A percentile compares a stretch with the other conserved stretches of the same genome.
Evolutionary conservation across 192 early-diverging fungal genomes (phyloP).

Genomic region (Coemansia sp.): DNA sequence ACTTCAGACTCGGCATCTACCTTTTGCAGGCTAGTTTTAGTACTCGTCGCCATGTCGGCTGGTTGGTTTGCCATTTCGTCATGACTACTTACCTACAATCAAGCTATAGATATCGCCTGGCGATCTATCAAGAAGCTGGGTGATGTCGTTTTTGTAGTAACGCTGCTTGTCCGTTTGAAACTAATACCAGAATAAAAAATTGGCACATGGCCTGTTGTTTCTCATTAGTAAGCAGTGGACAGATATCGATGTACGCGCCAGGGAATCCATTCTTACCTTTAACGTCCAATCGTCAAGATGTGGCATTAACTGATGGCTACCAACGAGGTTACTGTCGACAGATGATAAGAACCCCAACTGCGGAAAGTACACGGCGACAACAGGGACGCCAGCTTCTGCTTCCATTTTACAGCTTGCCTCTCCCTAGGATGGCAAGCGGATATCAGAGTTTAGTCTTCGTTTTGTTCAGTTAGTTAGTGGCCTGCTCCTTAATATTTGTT

Average conservation of each 20-base stretch:
- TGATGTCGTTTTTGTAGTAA: constrained; percentile 50
- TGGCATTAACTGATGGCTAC: not conserved
- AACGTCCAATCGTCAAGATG: constrained; percentile 23
- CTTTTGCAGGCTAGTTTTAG: not conserved
- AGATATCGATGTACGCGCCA: not conserved
- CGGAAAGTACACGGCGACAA: constrained; percentile 49
- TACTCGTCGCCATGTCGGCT: not conserved
- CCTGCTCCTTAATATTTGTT: not conserved
- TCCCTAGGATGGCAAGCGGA: constrained; percentile 15
- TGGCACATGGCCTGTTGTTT: not conserved
- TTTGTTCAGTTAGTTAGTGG: not conserved
- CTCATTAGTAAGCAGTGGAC: not conserved
- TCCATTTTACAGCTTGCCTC: constrained; percentile 44
- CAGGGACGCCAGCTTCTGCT: constrained; percentile 23
- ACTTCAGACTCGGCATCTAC: constrained; percentile 86
- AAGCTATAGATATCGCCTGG: constrained; percentile 86
- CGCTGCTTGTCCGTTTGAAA: constrained; percentile 54
- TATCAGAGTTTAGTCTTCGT: not conserved
- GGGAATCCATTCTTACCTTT: constrained; percentile 15
- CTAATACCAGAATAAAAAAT: constrained; percentile 9
- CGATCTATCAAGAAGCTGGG: constrained; percentile 70
- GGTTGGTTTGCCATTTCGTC: not conserved
- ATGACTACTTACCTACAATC: constrained; percentile 65
- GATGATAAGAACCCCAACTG: constrained; percentile 56
- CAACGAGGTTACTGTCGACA: constrained; percentile 22